Base-by-base conservation (phyloP, 441 rosid species). In the Gossypium gossypioides region DNA sequence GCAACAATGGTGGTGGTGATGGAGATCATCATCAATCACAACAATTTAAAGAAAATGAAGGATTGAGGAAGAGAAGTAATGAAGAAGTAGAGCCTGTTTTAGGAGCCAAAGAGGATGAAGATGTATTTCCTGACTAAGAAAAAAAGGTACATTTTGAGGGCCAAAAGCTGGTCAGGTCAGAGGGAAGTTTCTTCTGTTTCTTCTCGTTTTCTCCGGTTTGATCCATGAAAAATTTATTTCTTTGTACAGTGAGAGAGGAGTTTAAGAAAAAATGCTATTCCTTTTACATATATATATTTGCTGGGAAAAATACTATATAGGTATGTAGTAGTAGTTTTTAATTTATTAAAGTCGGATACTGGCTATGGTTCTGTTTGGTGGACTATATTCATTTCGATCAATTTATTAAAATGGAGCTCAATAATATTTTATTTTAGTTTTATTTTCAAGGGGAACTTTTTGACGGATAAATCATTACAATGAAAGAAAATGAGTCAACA, bases 261-360 rank as follows among this genome's bases (percentile, higher is more conserved):
- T 72, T 66, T 6, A 27, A 64, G 42, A 37, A 37, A 75, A 70
- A 66, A 60, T 55, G 75, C 81, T 79, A 79, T 24, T 83, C 84
- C 81, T 74, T 56, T 5, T 6, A 34, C 8, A 1, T 0, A 81
- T 79, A 84, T 63, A 58, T 22, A 56, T 57, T 2, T 77, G 67
- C 4, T 73, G 71, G 80, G 72, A 2, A 46, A 46, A 46, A 6
- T 46, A 46, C 51, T 19, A 40, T 22, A 51, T 37, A 64, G 18
- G 13, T 57, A 8, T 62, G 57, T 57, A 69, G 52, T 9, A 6
- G 10, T 34, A 34, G 10, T 34, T 34, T 34, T 34, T 6, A 34
- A 34, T 34, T 1, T 34, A 59, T 15, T 63, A 1, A 60, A 25
- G 44, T 29, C 32, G 12, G 34, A 60, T 6, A n/a, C 21, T 32